A percentile compares a stretch with the other conserved stretches of the same genome.
Conservation (phyloP, 768 basidiomycete genomes). For the Lactifluus subvellereus region DNA sequence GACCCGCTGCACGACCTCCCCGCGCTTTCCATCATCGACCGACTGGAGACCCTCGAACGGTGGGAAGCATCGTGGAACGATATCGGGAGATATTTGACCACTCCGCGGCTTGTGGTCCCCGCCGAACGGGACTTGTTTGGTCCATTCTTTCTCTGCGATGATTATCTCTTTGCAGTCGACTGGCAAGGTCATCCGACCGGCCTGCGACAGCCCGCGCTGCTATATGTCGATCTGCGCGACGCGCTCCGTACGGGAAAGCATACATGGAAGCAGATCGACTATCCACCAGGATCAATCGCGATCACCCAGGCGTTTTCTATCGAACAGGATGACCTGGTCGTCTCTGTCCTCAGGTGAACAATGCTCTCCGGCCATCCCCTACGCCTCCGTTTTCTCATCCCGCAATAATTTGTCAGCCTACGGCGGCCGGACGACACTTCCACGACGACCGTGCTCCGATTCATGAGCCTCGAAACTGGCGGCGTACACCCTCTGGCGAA, state of each 20-base stretch:
- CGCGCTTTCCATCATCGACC: background rate
- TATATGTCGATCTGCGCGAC: constrained; percentile 13
- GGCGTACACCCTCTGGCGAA: constrained; percentile 2
- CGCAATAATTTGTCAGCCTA: background rate
- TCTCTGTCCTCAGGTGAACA: constrained; percentile 16
- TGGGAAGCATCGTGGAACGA: constrained; percentile 13
- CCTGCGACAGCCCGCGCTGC: background rate
- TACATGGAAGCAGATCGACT: constrained; percentile 13
- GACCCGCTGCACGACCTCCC: constrained; percentile 6
- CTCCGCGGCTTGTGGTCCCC: constrained; percentile 7
- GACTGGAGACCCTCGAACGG: constrained; percentile 6
- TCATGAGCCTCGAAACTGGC: constrained; percentile 16
- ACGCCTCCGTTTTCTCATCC: background rate
- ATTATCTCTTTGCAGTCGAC: constrained; percentile 12
- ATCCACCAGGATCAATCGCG: constrained; percentile 8
- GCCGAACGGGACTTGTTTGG: constrained; percentile 13
- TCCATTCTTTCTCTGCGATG: constrained; percentile 15
- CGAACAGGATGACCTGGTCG: constrained; percentile 17
- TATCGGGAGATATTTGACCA: background rate
- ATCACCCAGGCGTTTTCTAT: constrained; percentile 17
- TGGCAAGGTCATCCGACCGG: constrained; percentile 7
- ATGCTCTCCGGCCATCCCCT: background rate
- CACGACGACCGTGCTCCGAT: constrained; percentile 2
- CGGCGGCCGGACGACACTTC: background rate
- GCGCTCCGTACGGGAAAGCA: constrained; percentile 7